Percentiles rank a stretch among this genome's conserved stretches.
Conservation (phyloP, 2,329 filamentous ascomycete genomes). For the Botrytis galanthina region DNA sequence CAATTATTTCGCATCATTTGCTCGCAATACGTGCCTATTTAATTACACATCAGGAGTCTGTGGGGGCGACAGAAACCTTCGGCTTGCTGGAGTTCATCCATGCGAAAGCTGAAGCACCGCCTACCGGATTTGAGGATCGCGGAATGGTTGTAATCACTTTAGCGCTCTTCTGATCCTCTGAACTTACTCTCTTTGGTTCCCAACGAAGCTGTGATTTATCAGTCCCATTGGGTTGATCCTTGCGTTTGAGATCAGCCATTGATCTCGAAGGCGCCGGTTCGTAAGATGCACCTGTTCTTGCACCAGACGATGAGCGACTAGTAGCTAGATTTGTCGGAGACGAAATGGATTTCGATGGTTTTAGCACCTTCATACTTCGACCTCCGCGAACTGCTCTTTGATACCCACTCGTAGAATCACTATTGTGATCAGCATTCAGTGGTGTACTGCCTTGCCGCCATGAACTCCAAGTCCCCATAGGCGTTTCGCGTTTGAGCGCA, state of each 20-base stretch:
- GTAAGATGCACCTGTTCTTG: slow-evolving; percentile 51
- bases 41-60: slow-evolving; percentile 16
- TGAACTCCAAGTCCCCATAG: slow-evolving; percentile 64
- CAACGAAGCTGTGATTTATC: slow-evolving; percentile 43
- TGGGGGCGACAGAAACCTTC: slow-evolving; percentile 26
- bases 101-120: slow-evolving; percentile 88
- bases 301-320: slow-evolving; percentile 41
- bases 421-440: slow-evolving; percentile 28
- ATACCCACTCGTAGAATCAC: slow-evolving; percentile 49
- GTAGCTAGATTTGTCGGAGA: slow-evolving; percentile 44
- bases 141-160: slow-evolving; percentile 40
- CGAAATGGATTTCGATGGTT: slow-evolving; percentile 67
- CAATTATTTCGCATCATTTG: background rate
- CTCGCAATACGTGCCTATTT: background rate
- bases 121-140: slow-evolving; percentile 75
- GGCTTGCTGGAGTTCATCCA: slow-evolving; percentile 67
- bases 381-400: slow-evolving; percentile 66
- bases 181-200: slow-evolving; percentile 52
- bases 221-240: slow-evolving; percentile 47
- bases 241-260: slow-evolving; percentile 54
- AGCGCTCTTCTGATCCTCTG: slow-evolving; percentile 38
- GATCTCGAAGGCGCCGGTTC: slow-evolving; percentile 47
- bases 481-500: slow-evolving; percentile 43
- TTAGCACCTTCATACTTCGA: slow-evolving; percentile 86
- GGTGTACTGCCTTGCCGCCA: slow-evolving; percentile 58